A percentile compares a stretch with the other conserved stretches of the same genome.
Conservation (phyloP, 495 filamentous ascomycete species). For the Cairneyella variabilis region DNA sequence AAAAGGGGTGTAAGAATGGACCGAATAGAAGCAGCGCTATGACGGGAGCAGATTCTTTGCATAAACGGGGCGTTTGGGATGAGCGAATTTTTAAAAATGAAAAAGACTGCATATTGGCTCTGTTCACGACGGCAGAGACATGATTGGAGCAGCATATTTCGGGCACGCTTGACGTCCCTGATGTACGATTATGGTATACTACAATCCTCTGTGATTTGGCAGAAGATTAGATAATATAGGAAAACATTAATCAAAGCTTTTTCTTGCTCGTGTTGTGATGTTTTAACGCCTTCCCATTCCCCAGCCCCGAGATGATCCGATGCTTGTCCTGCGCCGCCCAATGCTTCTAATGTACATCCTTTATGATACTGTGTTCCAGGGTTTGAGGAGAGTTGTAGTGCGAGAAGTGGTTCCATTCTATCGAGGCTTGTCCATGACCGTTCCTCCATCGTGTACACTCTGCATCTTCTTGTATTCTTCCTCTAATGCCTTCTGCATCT, state of each 20-base stretch:
- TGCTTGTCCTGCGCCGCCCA: constrained; percentile 4
- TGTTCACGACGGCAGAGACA: too few species aligned
- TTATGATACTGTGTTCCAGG: constrained; percentile 1
- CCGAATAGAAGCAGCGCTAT: neutral
- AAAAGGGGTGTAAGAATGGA: constrained; percentile 19
- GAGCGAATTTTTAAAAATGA: constrained; percentile 13
- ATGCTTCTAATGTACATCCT: constrained; percentile 10
- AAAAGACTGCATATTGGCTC: too few species aligned
- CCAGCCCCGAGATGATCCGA: neutral
- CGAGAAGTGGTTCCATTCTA: neutral
- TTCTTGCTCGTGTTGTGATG: too few species aligned
- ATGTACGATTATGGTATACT: too few species aligned
- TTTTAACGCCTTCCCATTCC: too few species aligned
- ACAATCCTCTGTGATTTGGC: too few species aligned
- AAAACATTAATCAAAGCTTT: neutral
- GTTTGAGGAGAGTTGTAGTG: neutral
- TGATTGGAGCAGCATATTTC: constrained; percentile 12
- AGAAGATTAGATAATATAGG: neutral
- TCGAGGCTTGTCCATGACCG: constrained; percentile 7
- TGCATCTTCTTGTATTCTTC: constrained; percentile 89
- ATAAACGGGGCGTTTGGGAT: constrained; percentile 25
- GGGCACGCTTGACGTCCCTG: too few species aligned
- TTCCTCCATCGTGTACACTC: constrained; percentile 37
- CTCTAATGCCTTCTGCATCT: constrained; percentile 81
- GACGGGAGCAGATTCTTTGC: constrained; percentile 16